phyloP scores from a whole-genome alignment of 148 eudicot genomes.

The Selenicereus undatus region DNA sequence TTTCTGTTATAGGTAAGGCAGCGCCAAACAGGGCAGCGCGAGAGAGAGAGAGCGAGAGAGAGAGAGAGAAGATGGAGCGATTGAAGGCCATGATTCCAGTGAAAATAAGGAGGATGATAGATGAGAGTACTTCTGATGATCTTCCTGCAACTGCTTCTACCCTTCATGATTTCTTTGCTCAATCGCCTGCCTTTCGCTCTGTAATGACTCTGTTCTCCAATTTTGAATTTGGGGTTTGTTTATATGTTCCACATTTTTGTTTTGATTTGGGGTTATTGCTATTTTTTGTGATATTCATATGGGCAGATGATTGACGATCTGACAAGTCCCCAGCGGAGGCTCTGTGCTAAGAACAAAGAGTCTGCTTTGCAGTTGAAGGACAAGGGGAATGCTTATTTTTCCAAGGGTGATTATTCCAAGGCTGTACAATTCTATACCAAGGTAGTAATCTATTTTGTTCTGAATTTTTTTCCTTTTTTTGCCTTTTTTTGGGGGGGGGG shows the following conservation, averaged over 20 bases:
- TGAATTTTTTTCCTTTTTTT: not conserved
- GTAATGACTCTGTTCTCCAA: constrained; percentile 21
- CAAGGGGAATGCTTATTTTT: constrained; percentile 65
- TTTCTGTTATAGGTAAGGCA: not conserved
- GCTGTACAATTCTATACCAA: constrained; percentile 63
- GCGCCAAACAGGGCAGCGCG: not conserved
- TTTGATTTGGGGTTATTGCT: not conserved
- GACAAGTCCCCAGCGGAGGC: constrained; percentile 44
- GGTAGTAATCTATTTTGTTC: constrained; percentile 27
- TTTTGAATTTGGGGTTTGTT: not conserved
- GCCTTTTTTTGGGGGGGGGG: not conserved
- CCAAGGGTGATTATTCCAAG: constrained; percentile 46
- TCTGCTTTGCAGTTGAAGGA: constrained; percentile 61
- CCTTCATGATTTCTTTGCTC: constrained; percentile 60
- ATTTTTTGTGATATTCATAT: not conserved
- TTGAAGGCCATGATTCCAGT: constrained; percentile 48
- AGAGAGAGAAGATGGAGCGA: constrained; percentile 46
- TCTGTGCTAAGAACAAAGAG: constrained; percentile 60
- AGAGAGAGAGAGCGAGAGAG: not conserved
- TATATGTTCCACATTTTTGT: not conserved
- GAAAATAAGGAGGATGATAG: constrained; percentile 38
- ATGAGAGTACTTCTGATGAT: constrained; percentile 37
- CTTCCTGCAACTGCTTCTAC: constrained; percentile 56
- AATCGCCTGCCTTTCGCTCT: constrained; percentile 55
- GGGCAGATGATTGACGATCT: constrained; percentile 64